Evolutionary conservation across 1,284 basidiomycete genomes (phyloP).

Genomic region (Abortiporus biennis): DNA sequence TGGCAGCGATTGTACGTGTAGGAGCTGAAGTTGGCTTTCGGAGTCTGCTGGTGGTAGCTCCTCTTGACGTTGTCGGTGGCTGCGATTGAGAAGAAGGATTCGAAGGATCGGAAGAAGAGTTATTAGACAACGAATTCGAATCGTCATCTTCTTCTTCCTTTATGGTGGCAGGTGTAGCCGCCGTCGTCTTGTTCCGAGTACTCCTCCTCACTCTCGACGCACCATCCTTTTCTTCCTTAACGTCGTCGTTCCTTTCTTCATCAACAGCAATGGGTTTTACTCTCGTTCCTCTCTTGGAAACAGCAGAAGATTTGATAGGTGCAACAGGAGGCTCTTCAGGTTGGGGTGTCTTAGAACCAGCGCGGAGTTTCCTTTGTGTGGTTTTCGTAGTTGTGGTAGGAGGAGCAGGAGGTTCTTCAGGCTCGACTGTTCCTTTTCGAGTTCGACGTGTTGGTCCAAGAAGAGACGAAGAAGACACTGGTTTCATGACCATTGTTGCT

Average conservation of each 20-base stretch:
- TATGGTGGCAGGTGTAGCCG: too few relatives aligned
- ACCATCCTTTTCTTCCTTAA: slow-evolving; percentile 15
- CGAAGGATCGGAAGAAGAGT: slow-evolving; percentile 4
- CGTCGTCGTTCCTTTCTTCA: slow-evolving; percentile 16
- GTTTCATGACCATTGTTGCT: slow-evolving; percentile 1
- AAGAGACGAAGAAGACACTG: background rate
- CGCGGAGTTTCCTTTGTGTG: background rate
- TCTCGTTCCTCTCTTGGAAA: slow-evolving; percentile 13
- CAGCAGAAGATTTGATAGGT: slow-evolving; percentile 9
- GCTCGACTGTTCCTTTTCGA: slow-evolving; percentile 5
- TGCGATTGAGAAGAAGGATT: background rate
- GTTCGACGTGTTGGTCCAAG: slow-evolving; percentile 4
- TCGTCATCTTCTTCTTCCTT: slow-evolving; percentile 22
- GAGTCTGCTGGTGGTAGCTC: background rate
- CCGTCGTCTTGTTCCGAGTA: slow-evolving; percentile 17
- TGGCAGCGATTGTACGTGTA: background rate
- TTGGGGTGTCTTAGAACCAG: slow-evolving; percentile 2
- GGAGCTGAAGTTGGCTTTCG: background rate
- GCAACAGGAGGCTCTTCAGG: slow-evolving; percentile 1
- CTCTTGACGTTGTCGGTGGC: background rate
- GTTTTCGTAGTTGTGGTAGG: background rate
- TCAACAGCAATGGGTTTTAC: slow-evolving; percentile 11
- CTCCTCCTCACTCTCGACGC: slow-evolving; percentile 16
- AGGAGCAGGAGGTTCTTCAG: slow-evolving; percentile 8
- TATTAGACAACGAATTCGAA: slow-evolving; percentile 3